Conservation (phyloP, 495 filamentous ascomycete genomes). For the Saxispiralis lemnorum region DNA sequence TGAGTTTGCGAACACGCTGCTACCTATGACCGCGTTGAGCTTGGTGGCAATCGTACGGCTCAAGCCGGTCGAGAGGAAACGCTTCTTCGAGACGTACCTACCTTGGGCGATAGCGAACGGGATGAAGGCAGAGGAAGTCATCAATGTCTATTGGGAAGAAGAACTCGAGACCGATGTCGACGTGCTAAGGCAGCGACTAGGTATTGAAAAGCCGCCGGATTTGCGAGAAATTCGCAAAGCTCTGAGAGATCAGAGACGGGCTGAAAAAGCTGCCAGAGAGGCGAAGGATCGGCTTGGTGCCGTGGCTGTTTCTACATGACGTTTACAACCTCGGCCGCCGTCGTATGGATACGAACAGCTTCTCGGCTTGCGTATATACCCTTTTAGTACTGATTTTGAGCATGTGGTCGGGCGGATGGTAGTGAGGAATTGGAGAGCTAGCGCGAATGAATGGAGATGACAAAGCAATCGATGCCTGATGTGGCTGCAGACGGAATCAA, state of each 20-base stretch:
- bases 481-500: no score
- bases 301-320: neutral
- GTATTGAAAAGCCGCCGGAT: conserved; percentile 81
- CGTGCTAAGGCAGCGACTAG: conserved; percentile 50
- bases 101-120: conserved; percentile 89
- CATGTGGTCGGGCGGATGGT: no score
- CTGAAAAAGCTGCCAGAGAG: conserved; percentile 33
- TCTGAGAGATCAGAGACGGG: conserved; percentile 50
- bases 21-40: conserved; percentile 88
- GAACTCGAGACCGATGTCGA: conserved; percentile 70
- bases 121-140: conserved; percentile 54
- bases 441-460: no score
- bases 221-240: conserved; percentile 58
- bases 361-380: no score
- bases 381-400: no score
- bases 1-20: conserved; percentile 81
- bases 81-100: conserved; percentile 59
- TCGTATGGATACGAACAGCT: no score
- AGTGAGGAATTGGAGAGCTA: no score
- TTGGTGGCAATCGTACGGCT: conserved; percentile 51
- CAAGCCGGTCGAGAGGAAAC: conserved; percentile 53
- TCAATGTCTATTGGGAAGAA: conserved; percentile 99
- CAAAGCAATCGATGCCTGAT: no score
- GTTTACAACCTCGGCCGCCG: no score
- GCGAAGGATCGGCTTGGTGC: conserved; percentile 19